Evolutionary conservation across 208 protist genomes (phyloP), one percentile per base, ranked within the genome.

Genomic region (Crithidia brevicula): DNA sequence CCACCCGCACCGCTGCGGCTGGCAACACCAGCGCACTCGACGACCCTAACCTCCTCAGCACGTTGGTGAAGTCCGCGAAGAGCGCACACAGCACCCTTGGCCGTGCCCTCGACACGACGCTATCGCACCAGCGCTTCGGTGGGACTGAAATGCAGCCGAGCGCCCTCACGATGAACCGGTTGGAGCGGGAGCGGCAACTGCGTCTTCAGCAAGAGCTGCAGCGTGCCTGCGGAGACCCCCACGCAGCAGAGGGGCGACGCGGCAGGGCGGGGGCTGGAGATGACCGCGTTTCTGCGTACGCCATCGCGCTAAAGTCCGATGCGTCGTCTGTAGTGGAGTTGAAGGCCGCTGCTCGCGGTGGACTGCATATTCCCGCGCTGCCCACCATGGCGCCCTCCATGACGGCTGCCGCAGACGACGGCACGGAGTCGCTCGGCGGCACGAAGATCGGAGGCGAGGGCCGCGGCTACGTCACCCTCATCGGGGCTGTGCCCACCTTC

Each of bases 381-480:
- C 79, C 82, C 20, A 93, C 88, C 20, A 79, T 91, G 74, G 82
- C 80, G 13, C 88, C 88, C 20, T 93, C 88, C 46, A 89, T 90
- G 70, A 91, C 82, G 4, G 82, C 87, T 43, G 79, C 88, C 11
- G 79, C 82, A 0, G 82, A 89, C 72, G 88, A 88, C 47, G 88
- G 82, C 1, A 72, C 65, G 6, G 77, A 79, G 50, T 81, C 72
- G 8, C 69, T 87, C n/a, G 84, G 88, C 31, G 88, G 88, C 31
- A 93, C 82, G 1, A 75, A 65, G 38, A 75, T 75, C 38, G 68
- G 72, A 16, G 70, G 88, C 16, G 75, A 64, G 7, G 81, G 81
- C n/a, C 74, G 74, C n/a, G 88, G 88, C 38, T 89, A 89, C 73
- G 77, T 82, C 51, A 85, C 84, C 11, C 74, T 89, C 28, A 82